Evolutionary conservation across 164 flowering plant species (phyloP).

Genomic region (Stephania japonica): DNA sequence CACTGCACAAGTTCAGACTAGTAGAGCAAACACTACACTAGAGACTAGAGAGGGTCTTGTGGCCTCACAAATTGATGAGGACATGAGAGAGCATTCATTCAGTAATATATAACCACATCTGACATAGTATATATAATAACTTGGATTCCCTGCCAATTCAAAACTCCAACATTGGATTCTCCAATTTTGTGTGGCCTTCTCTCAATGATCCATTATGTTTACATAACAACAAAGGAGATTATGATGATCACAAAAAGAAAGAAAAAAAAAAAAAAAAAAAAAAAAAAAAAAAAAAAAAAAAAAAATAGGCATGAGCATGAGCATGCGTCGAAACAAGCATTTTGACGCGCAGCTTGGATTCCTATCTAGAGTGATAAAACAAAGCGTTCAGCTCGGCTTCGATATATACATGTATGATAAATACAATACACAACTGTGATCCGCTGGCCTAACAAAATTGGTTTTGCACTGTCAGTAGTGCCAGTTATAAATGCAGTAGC

Average conservation of each 20-base stretch:
- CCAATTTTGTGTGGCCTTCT: background rate
- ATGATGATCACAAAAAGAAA: background rate
- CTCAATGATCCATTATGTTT: background rate
- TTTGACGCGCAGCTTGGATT: background rate
- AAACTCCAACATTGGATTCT: background rate
- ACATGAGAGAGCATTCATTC: background rate
- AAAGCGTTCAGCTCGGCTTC: background rate
- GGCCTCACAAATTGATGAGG: background rate
- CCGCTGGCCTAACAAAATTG: constrained; percentile 2
- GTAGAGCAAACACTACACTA: background rate
- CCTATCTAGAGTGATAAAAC: background rate
- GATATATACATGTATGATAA: background rate
- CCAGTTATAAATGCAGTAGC: background rate
- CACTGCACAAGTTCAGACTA: background rate
- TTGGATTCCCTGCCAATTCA: background rate
- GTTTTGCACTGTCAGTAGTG: background rate
- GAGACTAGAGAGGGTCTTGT: background rate
- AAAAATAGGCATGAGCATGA: background rate
- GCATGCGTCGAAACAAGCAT: background rate
- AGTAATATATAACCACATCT: background rate
- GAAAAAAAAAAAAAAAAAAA: background rate
- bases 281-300: background rate
- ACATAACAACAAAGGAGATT: background rate
- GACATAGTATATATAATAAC: background rate
- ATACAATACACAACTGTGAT: background rate